Conservation (phyloP, 2,329 filamentous ascomycete genomes). For the Apiospora phragmitis region DNA sequence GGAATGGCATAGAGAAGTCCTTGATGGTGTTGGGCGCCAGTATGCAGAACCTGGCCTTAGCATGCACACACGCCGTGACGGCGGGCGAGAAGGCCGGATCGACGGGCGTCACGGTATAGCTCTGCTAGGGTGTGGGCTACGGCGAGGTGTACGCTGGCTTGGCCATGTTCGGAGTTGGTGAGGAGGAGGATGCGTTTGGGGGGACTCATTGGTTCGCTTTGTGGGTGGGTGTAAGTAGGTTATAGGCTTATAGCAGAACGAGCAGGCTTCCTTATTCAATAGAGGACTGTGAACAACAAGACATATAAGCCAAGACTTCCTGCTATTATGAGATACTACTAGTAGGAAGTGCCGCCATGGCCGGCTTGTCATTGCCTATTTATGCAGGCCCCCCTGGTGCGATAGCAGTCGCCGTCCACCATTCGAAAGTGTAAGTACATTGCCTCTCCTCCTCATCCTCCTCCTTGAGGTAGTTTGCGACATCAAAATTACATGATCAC, state of each 20-base stretch:
- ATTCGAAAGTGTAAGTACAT: no score
- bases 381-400: neutral
- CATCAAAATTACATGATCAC: neutral
- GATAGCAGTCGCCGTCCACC: neutral
- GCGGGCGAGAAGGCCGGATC: constrained; percentile 28
- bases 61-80: constrained; percentile 41
- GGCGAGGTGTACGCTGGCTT: neutral
- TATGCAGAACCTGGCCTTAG: constrained; percentile 29
- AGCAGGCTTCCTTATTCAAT: neutral
- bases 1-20: constrained; percentile 25
- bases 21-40: constrained; percentile 45
- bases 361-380: neutral
- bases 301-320: neutral
- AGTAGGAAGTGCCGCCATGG: neutral
- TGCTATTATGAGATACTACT: neutral
- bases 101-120: neutral
- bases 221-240: neutral
- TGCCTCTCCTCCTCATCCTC: neutral
- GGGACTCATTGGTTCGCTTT: neutral
- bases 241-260: neutral
- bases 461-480: neutral
- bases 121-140: neutral
- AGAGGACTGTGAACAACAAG: neutral
- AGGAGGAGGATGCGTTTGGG: constrained; percentile 8
- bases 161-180: constrained; percentile 12